These are phyloP conservation scores for Dentipellis sp. DNA, from an alignment of 768 basidiomycete genomes.

Conservation along the genomic window DNA sequence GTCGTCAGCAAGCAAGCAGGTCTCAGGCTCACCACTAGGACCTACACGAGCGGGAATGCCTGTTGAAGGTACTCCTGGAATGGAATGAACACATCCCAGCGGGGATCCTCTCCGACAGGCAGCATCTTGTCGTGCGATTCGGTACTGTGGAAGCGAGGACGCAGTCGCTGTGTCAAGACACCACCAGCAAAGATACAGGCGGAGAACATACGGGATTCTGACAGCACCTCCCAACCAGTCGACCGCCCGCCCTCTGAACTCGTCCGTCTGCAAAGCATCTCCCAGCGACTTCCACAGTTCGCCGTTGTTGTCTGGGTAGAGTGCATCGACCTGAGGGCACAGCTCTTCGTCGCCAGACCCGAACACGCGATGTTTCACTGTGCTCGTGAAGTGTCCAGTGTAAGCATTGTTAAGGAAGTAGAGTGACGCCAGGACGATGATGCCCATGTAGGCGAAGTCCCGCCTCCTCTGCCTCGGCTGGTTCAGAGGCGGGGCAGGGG, in stretches of 20 bases:
- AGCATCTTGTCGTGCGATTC: conserved; percentile 42
- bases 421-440: background rate
- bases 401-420: background rate
- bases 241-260: conserved; percentile 26
- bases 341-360: background rate
- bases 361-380: background rate
- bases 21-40: background rate
- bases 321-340: conserved; percentile 19
- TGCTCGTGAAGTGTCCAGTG: background rate
- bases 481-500: background rate
- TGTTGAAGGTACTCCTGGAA: conserved; percentile 32
- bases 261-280: conserved; percentile 20
- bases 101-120: conserved; percentile 36
- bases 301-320: conserved; percentile 22
- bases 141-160: conserved; percentile 29
- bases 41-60: conserved; percentile 56
- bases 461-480: background rate
- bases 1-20: too few relatives aligned
- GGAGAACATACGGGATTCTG: conserved; percentile 25
- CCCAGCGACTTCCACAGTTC: conserved; percentile 24
- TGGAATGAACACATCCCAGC: conserved; percentile 30
- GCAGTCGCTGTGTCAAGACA: too few relatives aligned
- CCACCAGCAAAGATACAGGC: background rate
- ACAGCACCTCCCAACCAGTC: conserved; percentile 32
- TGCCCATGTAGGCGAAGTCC: background rate